These are phyloP conservation scores for Zoysia pacifica DNA, from an alignment of 176 grass and related monocot genomes.

Conservation along the genomic window DNA sequence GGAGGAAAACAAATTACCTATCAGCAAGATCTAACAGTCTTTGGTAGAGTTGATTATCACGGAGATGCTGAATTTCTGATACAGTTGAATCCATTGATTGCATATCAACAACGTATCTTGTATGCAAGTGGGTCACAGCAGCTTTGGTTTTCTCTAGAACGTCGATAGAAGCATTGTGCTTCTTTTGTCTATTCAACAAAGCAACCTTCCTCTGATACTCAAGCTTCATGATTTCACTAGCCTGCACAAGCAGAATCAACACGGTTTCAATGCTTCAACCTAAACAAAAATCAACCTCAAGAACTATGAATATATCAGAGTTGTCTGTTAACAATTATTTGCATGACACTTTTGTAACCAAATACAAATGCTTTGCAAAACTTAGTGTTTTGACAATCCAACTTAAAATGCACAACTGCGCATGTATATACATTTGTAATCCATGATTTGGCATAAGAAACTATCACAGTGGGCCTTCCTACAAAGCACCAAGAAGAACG, in stretches of 20 bases:
- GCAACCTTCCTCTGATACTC: constrained; percentile 97
- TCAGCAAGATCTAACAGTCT: constrained; percentile 77
- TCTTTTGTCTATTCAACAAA: constrained; percentile 96
- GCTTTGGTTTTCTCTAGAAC: constrained; percentile 96
- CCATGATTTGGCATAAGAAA: background rate
- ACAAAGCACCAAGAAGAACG: background rate
- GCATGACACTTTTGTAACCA: background rate
- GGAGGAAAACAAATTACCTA: constrained; percentile 55
- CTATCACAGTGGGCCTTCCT: background rate
- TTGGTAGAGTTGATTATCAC: constrained; percentile 85
- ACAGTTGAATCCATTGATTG: constrained; percentile 99
- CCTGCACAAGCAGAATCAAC: constrained; percentile 53
- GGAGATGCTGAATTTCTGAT: constrained; percentile 87
- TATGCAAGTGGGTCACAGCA: constrained; percentile 94
- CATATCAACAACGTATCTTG: constrained; percentile 94
- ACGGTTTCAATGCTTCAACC: constrained; percentile 5
- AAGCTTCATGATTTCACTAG: constrained; percentile 93
- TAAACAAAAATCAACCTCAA: constrained; percentile 11
- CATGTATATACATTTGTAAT: constrained; percentile 2
- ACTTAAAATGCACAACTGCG: background rate
- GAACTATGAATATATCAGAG: background rate
- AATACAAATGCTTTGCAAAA: background rate
- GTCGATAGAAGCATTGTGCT: constrained; percentile 64
- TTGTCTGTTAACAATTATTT: background rate
- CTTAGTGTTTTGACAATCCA: background rate